Evolutionary conservation across 139 green algal genomes (phyloP).

Genomic region (Nannochloris sp.): DNA sequence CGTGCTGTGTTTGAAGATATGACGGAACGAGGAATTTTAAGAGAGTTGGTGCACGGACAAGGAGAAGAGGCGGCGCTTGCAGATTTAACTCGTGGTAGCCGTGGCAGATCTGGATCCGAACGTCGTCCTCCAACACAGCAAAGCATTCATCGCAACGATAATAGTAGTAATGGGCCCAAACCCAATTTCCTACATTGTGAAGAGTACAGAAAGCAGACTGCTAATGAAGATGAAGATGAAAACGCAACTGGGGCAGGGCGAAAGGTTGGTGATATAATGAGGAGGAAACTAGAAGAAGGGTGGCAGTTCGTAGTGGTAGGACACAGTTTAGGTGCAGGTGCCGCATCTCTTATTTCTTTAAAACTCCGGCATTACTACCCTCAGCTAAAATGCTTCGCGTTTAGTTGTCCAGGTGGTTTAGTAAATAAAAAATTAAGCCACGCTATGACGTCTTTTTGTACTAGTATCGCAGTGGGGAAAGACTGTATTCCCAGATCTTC

Average conservation of each 20-base stretch:
- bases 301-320: slow-evolving; percentile 40
- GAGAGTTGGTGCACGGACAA: not conserved
- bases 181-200: no score
- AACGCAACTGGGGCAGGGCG: not conserved
- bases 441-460: slow-evolving; percentile 28
- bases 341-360: slow-evolving; percentile 35
- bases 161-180: no score
- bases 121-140: no score
- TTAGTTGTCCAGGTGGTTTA: slow-evolving; percentile 31
- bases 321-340: slow-evolving; percentile 41
- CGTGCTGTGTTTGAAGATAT: slow-evolving; percentile 39
- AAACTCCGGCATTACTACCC: slow-evolving; percentile 33
- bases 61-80: not conserved
- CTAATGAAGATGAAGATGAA: not conserved
- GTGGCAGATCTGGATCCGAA: no score
- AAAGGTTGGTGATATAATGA: not conserved
- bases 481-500: slow-evolving; percentile 28
- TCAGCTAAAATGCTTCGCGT: slow-evolving; percentile 38
- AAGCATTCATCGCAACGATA: no score
- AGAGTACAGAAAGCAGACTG: not conserved
- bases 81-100: not conserved
- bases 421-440: slow-evolving; percentile 26
- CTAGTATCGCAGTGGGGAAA: slow-evolving; percentile 38
- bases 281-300: no score
- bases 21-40: slow-evolving; percentile 28